These are phyloP conservation scores for Neurospora intermedia DNA, from an alignment of 495 filamentous ascomycete genomes.

Conservation along the genomic window DNA sequence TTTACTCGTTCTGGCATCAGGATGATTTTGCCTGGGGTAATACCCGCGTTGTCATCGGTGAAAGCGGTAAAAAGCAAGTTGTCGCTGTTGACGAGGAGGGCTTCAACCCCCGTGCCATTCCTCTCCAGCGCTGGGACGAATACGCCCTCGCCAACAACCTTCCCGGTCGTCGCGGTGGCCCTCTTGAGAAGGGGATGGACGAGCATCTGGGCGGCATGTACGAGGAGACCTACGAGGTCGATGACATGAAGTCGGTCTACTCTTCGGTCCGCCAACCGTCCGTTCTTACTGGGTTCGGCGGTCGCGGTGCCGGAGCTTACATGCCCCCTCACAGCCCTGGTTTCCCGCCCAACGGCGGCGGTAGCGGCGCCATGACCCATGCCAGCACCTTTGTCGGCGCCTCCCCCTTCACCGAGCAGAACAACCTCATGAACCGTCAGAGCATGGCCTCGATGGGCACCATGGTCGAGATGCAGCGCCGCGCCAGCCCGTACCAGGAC, in stretches of 20 bases:
- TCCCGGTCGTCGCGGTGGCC: slow-evolving; percentile 73
- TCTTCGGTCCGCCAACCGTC: slow-evolving; percentile 91
- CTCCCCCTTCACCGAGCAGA: slow-evolving; percentile 26
- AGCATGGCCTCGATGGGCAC: slow-evolving; percentile 42
- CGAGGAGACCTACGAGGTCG: slow-evolving; percentile 79
- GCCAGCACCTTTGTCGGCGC: slow-evolving; percentile 25
- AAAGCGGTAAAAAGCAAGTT: slow-evolving; percentile 80
- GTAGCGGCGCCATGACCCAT: slow-evolving; percentile 27
- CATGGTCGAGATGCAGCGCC: slow-evolving; percentile 28
- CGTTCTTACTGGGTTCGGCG: slow-evolving; percentile 77
- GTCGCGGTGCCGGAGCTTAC: slow-evolving; percentile 47
- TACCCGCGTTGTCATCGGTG: slow-evolving; percentile 91
- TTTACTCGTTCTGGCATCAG: slow-evolving; percentile 99
- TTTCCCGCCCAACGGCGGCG: slow-evolving; percentile 41
- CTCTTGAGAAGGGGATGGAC: slow-evolving; percentile 50
- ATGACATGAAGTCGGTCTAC: slow-evolving; percentile 94
- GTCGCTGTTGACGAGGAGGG: slow-evolving; percentile 78
- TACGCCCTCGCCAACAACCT: slow-evolving; percentile 87
- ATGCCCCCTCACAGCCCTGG: slow-evolving; percentile 73
- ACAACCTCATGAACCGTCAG: slow-evolving; percentile 31
- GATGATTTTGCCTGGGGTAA: slow-evolving; percentile 98
- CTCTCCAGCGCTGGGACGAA: slow-evolving; percentile 93
- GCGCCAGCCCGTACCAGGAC: slow-evolving; percentile 42
- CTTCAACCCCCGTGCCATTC: slow-evolving; percentile 86
- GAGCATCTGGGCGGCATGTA: slow-evolving; percentile 41